phyloP scores from a whole-genome alignment of 306 rosid genomes.

The Arachis hypogaea region DNA sequence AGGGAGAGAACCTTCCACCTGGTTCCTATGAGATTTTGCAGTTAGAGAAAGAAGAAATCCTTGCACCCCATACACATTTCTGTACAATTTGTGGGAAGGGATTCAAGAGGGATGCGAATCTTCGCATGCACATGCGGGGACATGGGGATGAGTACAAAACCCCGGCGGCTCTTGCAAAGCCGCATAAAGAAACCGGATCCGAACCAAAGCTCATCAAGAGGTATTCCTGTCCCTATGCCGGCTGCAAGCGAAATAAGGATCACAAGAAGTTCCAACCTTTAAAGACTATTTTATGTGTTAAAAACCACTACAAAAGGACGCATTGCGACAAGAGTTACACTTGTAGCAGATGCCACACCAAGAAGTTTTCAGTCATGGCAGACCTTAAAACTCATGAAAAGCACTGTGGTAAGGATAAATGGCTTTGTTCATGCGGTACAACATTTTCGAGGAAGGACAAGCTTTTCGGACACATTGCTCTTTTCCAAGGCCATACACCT shows the following conservation, averaged over 20 bases:
- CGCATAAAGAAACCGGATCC: conserved; percentile 67
- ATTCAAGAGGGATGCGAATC: conserved; percentile 97
- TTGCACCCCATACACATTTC: conserved; percentile 97
- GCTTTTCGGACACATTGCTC: conserved; percentile 97
- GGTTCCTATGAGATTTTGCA: conserved; percentile 96
- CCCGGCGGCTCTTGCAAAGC: conserved; percentile 96
- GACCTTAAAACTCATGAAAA: conserved; percentile 99
- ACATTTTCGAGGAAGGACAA: conserved; percentile 99
- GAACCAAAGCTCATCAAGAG: conserved; percentile 79
- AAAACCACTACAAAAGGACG: conserved; percentile 98
- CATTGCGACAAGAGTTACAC: conserved; percentile 96
- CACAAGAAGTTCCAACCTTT: conserved; percentile 93
- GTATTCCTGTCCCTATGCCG: conserved; percentile 89
- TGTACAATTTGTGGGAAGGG: conserved; percentile 98
- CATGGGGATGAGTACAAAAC: conserved; percentile 98
- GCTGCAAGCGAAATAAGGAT: conserved; percentile 97
- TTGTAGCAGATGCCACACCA: conserved; percentile 92
- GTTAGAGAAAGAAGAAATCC: conserved; percentile 94
- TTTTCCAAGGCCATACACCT: conserved; percentile 98
- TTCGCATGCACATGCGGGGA: conserved; percentile 99
- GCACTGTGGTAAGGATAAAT: conserved; percentile 97
- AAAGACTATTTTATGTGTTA: conserved; percentile 95
- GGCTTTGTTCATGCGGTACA: conserved; percentile 99
- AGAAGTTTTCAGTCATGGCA: conserved; percentile 96
- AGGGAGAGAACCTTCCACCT: conserved; percentile 87